phyloP scores from a whole-genome alignment of 1,284 basidiomycete species.

The Fomitopsis schrenkii region DNA sequence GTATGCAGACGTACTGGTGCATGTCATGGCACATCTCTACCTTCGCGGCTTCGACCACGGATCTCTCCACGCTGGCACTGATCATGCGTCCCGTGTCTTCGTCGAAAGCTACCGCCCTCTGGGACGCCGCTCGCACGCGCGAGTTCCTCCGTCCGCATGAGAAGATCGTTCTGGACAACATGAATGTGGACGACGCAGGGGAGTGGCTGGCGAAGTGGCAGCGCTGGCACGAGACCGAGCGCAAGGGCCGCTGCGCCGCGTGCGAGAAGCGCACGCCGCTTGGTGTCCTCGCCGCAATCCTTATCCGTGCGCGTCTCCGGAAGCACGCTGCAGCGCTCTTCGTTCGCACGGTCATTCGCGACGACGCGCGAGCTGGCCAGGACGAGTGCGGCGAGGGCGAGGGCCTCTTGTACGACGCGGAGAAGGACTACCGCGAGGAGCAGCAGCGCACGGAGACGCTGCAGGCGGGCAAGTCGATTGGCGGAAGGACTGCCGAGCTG shows the following conservation, averaged over 20 bases:
- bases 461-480: slow-evolving; percentile 56
- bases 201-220: slow-evolving; percentile 34
- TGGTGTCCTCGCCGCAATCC: slow-evolving; percentile 41
- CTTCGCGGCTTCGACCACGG: slow-evolving; percentile 36
- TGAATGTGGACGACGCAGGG: slow-evolving; percentile 47
- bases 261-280: slow-evolving; percentile 40
- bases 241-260: slow-evolving; percentile 28
- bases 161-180: slow-evolving; percentile 46
- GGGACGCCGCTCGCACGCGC: slow-evolving; percentile 26
- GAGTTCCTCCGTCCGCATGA: slow-evolving; percentile 43
- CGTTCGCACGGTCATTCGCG: slow-evolving; percentile 40
- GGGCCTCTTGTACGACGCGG: slow-evolving; percentile 29
- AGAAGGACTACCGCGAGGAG: slow-evolving; percentile 31
- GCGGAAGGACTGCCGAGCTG: slow-evolving; percentile 49
- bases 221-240: slow-evolving; percentile 27
- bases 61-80: slow-evolving; percentile 56
- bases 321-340: slow-evolving; percentile 48
- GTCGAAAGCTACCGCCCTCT: slow-evolving; percentile 32
- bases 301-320: slow-evolving; percentile 48
- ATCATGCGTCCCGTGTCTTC: slow-evolving; percentile 40
- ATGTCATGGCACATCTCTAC: slow-evolving; percentile 40
- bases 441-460: slow-evolving; percentile 42
- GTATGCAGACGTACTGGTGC: slow-evolving; percentile 47
- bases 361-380: slow-evolving; percentile 13
- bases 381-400: slow-evolving; percentile 21